Percentiles rank a stretch among this genome's conserved stretches.
Conservation (phyloP, 2,329 filamentous ascomycete species). For the Aureobasidium leucospermi region DNA sequence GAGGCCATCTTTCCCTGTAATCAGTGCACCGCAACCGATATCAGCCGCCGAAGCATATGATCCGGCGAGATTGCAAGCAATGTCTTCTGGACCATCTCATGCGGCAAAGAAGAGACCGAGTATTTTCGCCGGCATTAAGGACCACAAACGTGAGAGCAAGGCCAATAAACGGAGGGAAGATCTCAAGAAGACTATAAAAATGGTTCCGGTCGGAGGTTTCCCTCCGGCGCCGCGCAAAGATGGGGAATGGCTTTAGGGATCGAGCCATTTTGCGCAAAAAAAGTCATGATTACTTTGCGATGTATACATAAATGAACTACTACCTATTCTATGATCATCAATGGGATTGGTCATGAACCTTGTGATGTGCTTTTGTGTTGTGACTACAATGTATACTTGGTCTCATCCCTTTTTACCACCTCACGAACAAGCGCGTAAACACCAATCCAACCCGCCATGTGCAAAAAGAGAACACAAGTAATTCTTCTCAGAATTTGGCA, state of each 20-base stretch:
- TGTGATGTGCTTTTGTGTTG: no score
- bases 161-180: conserved; percentile 26
- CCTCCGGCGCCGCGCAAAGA: background rate
- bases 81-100: background rate
- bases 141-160: conserved; percentile 16
- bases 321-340: no score
- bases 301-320: background rate
- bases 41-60: background rate
- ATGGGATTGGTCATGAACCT: no score
- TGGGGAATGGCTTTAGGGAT: background rate
- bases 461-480: background rate
- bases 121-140: background rate
- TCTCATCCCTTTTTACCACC: no score
- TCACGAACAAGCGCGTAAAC: no score
- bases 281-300: background rate
- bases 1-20: background rate
- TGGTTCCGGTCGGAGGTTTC: conserved; percentile 17
- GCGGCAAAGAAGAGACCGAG: background rate
- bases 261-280: background rate
- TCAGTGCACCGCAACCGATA: conserved; percentile 1
- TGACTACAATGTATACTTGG: no score
- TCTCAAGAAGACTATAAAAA: conserved; percentile 26
- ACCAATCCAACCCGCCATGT: no score
- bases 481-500: background rate
- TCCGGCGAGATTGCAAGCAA: background rate